A percentile compares a stretch with the other conserved stretches of the same genome.
These are phyloP conservation scores for Monilinia fructigena DNA, from an alignment of 2,329 filamentous ascomycete genomes.

Conservation along the genomic window DNA sequence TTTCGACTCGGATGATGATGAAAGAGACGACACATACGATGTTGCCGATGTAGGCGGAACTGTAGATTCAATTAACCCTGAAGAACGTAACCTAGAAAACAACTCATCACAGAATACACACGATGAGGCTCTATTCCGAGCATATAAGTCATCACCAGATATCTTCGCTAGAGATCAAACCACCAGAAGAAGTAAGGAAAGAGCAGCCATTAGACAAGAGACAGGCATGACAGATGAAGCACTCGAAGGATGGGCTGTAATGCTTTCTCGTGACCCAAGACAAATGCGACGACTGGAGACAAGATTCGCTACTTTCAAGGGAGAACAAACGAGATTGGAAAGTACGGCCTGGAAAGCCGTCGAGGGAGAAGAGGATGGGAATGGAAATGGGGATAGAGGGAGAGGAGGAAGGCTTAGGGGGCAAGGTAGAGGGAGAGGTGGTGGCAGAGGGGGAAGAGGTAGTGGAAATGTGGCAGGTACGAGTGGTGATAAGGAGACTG, in stretches of 20 bases:
- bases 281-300: constrained; percentile 68
- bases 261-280: constrained; percentile 72
- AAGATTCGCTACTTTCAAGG: constrained; percentile 64
- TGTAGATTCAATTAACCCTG: constrained; percentile 65
- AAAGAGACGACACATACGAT: constrained; percentile 96
- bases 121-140: constrained; percentile 72
- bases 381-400: constrained; percentile 39
- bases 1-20: constrained; percentile 93
- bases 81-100: constrained; percentile 48
- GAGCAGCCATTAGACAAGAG: constrained; percentile 65
- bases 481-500: constrained; percentile 67
- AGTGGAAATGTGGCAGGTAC: constrained; percentile 64
- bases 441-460: constrained; percentile 52
- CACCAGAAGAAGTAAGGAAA: constrained; percentile 62
- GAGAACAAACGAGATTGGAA: constrained; percentile 62
- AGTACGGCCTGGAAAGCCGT: constrained; percentile 64
- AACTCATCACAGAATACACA: constrained; percentile 48
- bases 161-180: constrained; percentile 70
- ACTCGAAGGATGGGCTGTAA: constrained; percentile 90
- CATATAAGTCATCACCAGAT: constrained; percentile 63
- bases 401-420: constrained; percentile 48
- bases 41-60: constrained; percentile 87
- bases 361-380: constrained; percentile 49
- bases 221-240: constrained; percentile 91
- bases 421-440: constrained; percentile 42